phyloP scores from a whole-genome alignment of 2,329 filamentous ascomycete species.

The Phyllosticta capitalensis region DNA sequence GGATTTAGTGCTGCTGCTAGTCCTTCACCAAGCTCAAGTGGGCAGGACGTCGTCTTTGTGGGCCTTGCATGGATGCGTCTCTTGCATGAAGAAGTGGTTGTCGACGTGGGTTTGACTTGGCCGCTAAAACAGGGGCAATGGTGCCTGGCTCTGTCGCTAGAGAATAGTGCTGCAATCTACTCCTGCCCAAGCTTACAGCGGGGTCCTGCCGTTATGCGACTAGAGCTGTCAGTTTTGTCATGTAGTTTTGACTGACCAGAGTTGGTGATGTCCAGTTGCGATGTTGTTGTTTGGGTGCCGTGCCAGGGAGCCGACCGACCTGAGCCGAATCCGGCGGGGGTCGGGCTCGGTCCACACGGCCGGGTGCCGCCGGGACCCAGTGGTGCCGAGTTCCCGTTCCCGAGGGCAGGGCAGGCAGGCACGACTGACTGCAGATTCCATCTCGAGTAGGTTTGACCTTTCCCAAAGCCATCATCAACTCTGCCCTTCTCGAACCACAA shows the following conservation, averaged over 20 bases:
- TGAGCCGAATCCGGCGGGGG: no score
- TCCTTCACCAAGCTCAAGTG: background rate
- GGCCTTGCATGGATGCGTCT: background rate
- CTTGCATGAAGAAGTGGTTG: background rate
- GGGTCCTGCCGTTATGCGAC: background rate
- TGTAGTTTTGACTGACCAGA: background rate
- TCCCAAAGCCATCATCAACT: background rate
- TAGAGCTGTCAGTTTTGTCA: background rate
- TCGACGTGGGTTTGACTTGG: background rate
- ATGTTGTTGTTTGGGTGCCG: no score
- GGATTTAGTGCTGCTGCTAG: background rate
- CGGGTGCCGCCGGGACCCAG: background rate
- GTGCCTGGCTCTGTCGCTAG: background rate
- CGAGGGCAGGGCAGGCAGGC: background rate
- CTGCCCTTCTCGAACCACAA: background rate
- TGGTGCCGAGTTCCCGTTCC: background rate
- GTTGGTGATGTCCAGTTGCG: no score
- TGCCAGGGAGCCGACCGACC: no score
- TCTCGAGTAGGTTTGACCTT: background rate
- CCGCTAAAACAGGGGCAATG: background rate
- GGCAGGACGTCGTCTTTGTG: background rate
- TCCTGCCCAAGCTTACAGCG: background rate
- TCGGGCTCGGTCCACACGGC: no score
- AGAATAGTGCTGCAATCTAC: background rate
- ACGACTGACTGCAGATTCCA: background rate